Percentiles rank a stretch among this genome's conserved stretches.
Conservation (phyloP, 2,329 filamentous ascomycete genomes). For the Mariannaea elegans region DNA sequence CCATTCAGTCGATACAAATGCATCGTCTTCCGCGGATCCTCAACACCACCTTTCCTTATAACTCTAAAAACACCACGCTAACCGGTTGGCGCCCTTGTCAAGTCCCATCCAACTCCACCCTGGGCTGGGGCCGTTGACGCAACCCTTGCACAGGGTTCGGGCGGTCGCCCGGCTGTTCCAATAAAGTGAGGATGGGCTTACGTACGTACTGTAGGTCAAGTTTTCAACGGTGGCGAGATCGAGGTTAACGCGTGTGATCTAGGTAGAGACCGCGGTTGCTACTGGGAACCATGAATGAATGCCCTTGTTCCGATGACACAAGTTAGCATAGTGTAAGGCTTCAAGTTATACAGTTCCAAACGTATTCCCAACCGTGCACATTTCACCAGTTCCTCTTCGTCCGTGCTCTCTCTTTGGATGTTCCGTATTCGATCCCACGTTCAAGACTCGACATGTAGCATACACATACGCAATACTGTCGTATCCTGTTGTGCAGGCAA, state of each 20-base stretch:
- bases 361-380: no score
- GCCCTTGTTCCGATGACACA: not conserved
- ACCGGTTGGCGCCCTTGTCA: not conserved
- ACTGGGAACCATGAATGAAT: not conserved
- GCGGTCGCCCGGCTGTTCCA: conserved; percentile 24
- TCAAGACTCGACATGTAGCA: not conserved
- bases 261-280: not conserved
- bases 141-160: conserved; percentile 26
- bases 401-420: no score
- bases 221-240: not conserved
- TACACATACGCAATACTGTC: no score
- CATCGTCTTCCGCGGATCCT: no score
- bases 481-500: no score
- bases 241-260: not conserved
- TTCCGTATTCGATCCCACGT: no score
- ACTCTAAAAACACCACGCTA: not conserved
- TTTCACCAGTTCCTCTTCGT: no score
- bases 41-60: no score
- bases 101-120: not conserved
- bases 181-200: no score
- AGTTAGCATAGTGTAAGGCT: no score
- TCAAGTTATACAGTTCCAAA: no score
- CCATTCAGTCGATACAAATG: no score
- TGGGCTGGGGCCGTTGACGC: conserved; percentile 22
- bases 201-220: not conserved